phyloP scores from a whole-genome alignment of 1,284 basidiomycete species.

The Naganishia sp. region DNA sequence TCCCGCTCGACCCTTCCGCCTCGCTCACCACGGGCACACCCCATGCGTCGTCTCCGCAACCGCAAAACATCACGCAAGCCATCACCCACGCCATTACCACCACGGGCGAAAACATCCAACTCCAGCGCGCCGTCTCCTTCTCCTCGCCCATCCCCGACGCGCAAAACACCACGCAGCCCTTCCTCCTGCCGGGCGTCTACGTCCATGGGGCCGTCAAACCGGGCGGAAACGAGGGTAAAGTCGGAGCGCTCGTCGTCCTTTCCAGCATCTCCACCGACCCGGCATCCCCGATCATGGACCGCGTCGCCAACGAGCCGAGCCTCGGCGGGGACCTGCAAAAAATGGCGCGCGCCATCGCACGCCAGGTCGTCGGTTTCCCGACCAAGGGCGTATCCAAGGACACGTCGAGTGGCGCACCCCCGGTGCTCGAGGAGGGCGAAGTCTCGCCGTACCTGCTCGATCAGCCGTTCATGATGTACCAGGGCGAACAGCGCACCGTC shows the following conservation, averaged over 20 bases:
- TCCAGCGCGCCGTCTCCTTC: constrained; percentile 72
- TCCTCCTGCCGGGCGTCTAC: constrained; percentile 72
- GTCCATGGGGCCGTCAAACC: constrained; percentile 64
- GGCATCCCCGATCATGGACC: constrained; percentile 49
- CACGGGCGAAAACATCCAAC: constrained; percentile 84
- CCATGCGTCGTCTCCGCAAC: constrained; percentile 35
- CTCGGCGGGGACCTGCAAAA: constrained; percentile 61
- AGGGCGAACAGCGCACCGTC: constrained; percentile 61
- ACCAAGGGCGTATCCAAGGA: constrained; percentile 62
- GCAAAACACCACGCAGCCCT: constrained; percentile 38
- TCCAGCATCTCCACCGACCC: constrained; percentile 57
- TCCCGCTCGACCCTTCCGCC: constrained; percentile 54
- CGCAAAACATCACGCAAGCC: constrained; percentile 67
- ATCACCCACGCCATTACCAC: constrained; percentile 79
- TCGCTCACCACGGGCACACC: constrained; percentile 47
- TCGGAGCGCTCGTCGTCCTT: constrained; percentile 69
- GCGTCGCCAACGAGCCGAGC: constrained; percentile 52
- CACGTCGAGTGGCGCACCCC: constrained; percentile 37
- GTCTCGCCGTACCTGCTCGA: constrained; percentile 65
- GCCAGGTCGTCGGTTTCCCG: constrained; percentile 84
- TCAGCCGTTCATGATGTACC: constrained; percentile 78
- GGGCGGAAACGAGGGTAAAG: constrained; percentile 64
- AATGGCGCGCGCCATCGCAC: constrained; percentile 74
- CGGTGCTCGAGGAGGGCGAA: constrained; percentile 53
- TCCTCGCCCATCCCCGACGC: constrained; percentile 63